A percentile compares a stretch with the other conserved stretches of the same genome.
Evolutionary conservation across 768 basidiomycete species (phyloP).

Genomic region (Hericium rajendrae): DNA sequence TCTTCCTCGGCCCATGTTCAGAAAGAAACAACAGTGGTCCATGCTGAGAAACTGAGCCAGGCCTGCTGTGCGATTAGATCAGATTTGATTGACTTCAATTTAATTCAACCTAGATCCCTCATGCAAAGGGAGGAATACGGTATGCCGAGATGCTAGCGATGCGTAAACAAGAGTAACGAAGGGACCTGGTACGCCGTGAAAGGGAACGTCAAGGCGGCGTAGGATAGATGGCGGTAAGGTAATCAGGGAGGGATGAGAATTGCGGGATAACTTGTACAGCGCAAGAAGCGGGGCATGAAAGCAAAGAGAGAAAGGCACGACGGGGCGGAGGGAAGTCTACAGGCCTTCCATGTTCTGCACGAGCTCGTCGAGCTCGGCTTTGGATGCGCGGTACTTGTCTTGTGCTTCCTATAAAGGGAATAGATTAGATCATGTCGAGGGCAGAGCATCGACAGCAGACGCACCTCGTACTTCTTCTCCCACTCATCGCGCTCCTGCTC

Average conservation of each 20-base stretch:
- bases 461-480: conserved; percentile 93
- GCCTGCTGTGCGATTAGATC: background rate
- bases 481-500: conserved; percentile 88
- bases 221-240: background rate
- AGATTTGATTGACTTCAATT: background rate
- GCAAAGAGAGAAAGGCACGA: background rate
- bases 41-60: no score
- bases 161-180: background rate
- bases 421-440: conserved; percentile 2
- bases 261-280: background rate
- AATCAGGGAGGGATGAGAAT: background rate
- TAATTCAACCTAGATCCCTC: background rate
- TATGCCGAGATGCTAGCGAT: background rate
- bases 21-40: no score
- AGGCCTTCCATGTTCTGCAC: conserved; percentile 57
- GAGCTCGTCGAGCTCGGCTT: conserved; percentile 80
- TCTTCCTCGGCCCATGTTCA: no score
- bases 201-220: background rate
- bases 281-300: background rate
- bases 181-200: background rate
- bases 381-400: conserved; percentile 60
- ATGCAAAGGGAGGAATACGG: background rate
- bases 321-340: background rate
- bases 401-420: conserved; percentile 47
- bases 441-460: conserved; percentile 16